These are phyloP conservation scores for Physocladia obscura DNA, from an alignment of 192 early-diverging fungal genomes.

Conservation along the genomic window DNA sequence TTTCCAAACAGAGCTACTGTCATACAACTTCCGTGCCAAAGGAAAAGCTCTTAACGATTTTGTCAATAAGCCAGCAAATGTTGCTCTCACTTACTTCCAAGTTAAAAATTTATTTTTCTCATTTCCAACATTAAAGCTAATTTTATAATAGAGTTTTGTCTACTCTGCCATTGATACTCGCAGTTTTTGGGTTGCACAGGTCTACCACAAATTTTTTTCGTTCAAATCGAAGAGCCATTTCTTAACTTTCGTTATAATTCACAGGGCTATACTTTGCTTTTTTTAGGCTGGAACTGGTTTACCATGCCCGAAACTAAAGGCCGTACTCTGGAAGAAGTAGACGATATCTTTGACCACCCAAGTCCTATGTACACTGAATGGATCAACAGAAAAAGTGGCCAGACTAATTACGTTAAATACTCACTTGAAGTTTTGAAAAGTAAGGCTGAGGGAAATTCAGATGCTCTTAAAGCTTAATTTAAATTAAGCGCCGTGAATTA, in stretches of 20 bases:
- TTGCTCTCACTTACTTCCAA: not conserved
- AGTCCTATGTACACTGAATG: not conserved
- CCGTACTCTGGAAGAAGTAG: conserved; percentile 84
- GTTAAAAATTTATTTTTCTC: no score
- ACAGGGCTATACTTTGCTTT: not conserved
- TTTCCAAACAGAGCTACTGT: not conserved
- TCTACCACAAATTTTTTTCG: no score
- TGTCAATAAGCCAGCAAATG: no score
- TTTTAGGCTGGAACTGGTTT: no score
- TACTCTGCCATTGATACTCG: not conserved
- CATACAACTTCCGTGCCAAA: not conserved
- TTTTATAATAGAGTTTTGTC: not conserved
- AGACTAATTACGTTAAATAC: no score
- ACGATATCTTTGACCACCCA: conserved; percentile 66
- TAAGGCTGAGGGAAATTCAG: no score
- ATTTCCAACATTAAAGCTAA: not conserved
- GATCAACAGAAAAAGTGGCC: not conserved
- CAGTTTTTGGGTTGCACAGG: no score
- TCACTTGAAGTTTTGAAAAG: no score
- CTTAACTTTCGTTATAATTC: no score
- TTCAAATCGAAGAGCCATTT: no score
- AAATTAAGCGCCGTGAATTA: no score
- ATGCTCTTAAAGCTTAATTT: no score
- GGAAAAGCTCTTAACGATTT: not conserved
- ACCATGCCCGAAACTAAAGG: conserved; percentile 78